Conservation (phyloP, 225 moss, liverwort and hornwort species). For the Thuidium tamariscinum region DNA sequence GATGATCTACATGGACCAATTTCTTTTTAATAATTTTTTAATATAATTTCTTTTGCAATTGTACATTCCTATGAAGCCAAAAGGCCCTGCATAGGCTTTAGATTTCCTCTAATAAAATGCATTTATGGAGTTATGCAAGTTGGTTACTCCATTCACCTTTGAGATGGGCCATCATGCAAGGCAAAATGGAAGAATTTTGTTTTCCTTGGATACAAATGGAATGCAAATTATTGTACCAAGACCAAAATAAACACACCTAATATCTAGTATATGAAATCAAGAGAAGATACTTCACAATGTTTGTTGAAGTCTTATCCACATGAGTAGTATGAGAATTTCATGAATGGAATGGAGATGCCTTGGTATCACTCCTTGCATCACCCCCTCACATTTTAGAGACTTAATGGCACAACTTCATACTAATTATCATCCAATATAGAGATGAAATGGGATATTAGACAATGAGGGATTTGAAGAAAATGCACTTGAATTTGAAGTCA, state of each 20-base stretch:
- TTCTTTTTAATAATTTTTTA: too few relatives aligned
- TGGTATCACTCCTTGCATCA: neutral
- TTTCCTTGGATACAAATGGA: neutral
- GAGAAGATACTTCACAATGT: rapidly evolving
- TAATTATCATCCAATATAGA: neutral
- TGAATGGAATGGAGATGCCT: neutral
- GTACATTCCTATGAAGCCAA: too few relatives aligned
- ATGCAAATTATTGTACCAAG: neutral
- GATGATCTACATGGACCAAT: too few relatives aligned
- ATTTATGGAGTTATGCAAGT: too few relatives aligned
- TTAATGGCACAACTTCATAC: neutral
- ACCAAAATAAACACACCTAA: rapidly evolving
- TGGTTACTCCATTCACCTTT: neutral
- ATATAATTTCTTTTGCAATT: too few relatives aligned
- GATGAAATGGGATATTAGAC: neutral
- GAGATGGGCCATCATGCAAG: neutral
- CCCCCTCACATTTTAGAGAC: neutral
- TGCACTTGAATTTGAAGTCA: neutral
- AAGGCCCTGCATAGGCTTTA: too few relatives aligned
- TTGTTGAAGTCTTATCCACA: neutral
- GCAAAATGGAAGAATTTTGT: neutral
- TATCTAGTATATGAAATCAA: neutral
- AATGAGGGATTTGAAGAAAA: neutral
- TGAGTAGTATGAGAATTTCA: neutral
- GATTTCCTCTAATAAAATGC: too few relatives aligned